phyloP scores from a whole-genome alignment of 2,329 filamentous ascomycete species.

The Bipolaris victoriae region DNA sequence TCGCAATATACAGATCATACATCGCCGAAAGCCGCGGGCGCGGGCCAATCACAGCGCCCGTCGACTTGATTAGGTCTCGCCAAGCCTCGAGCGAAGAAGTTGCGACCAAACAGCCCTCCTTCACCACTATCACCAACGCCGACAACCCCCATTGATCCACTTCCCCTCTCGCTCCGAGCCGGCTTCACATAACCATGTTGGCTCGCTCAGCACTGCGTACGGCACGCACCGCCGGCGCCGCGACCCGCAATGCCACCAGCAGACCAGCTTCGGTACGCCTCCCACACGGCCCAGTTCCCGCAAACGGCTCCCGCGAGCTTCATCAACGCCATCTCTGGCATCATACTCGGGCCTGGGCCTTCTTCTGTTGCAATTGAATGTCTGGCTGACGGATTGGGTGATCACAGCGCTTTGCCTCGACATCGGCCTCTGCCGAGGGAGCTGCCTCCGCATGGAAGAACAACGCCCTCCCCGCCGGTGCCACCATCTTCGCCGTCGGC shows the following conservation, averaged over 20 bases:
- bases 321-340: constrained; percentile 29
- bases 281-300: constrained; percentile 34
- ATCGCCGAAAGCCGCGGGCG: constrained; percentile 3
- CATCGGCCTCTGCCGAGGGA: constrained; percentile 72
- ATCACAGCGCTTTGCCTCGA: constrained; percentile 67
- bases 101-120: constrained; percentile 24
- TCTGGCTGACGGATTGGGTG: constrained; percentile 41
- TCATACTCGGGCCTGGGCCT: constrained; percentile 18
- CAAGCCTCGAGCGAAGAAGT: constrained; percentile 27
- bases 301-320: constrained; percentile 39
- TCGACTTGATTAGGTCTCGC: constrained; percentile 20
- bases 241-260: constrained; percentile 69
- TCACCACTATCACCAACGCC: constrained; percentile 38
- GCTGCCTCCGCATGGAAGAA: constrained; percentile 78
- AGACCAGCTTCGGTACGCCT: constrained; percentile 56
- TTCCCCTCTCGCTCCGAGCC: constrained; percentile 45
- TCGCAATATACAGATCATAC: constrained; percentile 10
- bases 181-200: constrained; percentile 73
- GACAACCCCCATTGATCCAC: constrained; percentile 46
- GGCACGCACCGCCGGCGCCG: constrained; percentile 81
- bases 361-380: constrained; percentile 35
- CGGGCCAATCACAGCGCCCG: constrained; percentile 28
- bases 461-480: constrained; percentile 84
- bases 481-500: constrained; percentile 84
- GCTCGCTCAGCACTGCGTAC: constrained; percentile 89